Percentiles rank a stretch among this genome's conserved stretches.
Conservation (phyloP, 2,329 filamentous ascomycete genomes). For the Xylaria arbuscula region DNA sequence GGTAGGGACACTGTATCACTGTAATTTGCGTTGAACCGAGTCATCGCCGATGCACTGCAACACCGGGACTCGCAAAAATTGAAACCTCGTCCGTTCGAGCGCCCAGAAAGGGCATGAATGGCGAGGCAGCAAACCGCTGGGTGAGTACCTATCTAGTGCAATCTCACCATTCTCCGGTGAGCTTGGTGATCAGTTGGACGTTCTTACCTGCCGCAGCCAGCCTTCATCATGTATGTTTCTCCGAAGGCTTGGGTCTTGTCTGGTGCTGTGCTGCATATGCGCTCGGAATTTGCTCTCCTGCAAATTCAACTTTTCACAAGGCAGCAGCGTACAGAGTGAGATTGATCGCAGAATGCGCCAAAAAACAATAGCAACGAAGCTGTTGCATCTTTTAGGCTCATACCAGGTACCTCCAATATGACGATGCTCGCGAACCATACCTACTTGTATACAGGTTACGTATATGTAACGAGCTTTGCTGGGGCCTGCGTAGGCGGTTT, state of each 20-base stretch:
- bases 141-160: not conserved
- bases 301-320: constrained; percentile 69
- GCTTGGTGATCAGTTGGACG: not conserved
- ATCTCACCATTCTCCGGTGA: constrained; percentile 15
- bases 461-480: not conserved
- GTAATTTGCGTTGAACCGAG: constrained; percentile 3
- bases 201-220: not conserved
- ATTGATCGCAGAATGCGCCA: constrained; percentile 32
- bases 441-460: constrained; percentile 51
- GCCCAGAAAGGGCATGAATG: not conserved
- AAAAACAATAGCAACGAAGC: constrained; percentile 63
- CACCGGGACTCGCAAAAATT: constrained; percentile 6
- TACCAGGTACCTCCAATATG: constrained; percentile 52
- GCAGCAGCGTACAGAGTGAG: constrained; percentile 39
- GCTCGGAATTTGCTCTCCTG: constrained; percentile 75
- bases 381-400: constrained; percentile 80
- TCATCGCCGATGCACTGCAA: constrained; percentile 25
- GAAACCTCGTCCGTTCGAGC: not conserved
- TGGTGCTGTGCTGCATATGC: not conserved
- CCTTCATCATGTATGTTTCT: not conserved
- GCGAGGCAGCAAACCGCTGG: not conserved
- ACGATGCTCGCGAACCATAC: constrained; percentile 77
- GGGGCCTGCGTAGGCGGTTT: no score
- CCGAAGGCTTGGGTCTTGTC: constrained; percentile 8
- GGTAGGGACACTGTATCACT: constrained; percentile 3